A percentile compares a stretch with the other conserved stretches of the same genome.
phyloP scores from a whole-genome alignment of 2,329 filamentous ascomycete species.

The Exophiala xenobiotica region DNA sequence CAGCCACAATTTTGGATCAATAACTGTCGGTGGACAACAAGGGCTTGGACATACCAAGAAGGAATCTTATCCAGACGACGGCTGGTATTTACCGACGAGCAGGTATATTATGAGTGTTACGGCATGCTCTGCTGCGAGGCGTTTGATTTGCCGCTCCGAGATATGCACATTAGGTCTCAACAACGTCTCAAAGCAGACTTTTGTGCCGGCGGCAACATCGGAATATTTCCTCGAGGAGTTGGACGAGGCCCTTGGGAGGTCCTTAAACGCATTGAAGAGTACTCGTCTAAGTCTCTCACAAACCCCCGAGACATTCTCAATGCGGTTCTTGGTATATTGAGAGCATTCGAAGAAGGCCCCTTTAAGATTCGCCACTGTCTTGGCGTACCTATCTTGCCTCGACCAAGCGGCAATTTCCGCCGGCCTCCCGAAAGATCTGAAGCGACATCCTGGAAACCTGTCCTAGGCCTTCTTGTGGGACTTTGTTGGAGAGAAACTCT shows the following conservation, averaged over 20 bases:
- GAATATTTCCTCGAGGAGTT: neutral
- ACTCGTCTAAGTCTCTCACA: neutral
- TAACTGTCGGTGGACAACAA: neutral
- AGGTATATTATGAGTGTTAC: constrained; percentile 33
- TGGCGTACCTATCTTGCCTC: neutral
- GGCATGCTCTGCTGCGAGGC: constrained; percentile 24
- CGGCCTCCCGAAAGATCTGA: neutral
- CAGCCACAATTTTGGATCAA: neutral
- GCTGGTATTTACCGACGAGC: constrained; percentile 35
- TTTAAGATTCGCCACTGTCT: neutral
- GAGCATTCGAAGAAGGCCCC: neutral
- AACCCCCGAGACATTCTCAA: neutral
- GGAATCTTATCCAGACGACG: constrained; percentile 33
- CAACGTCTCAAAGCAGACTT: neutral
- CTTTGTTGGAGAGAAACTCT: neutral
- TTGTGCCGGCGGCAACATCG: neutral
- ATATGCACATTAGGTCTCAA: neutral
- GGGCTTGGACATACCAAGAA: constrained; percentile 42
- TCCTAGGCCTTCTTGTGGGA: neutral
- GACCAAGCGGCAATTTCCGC: neutral
- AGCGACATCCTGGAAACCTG: neutral
- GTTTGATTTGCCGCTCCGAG: neutral
- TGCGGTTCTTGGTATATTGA: neutral
- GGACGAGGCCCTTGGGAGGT: constrained; percentile 1
- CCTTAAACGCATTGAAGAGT: neutral